Percentiles rank a stretch among this genome's conserved stretches.
Evolutionary conservation across 768 basidiomycete genomes (phyloP).

Genomic region (Boletellus ananas): DNA sequence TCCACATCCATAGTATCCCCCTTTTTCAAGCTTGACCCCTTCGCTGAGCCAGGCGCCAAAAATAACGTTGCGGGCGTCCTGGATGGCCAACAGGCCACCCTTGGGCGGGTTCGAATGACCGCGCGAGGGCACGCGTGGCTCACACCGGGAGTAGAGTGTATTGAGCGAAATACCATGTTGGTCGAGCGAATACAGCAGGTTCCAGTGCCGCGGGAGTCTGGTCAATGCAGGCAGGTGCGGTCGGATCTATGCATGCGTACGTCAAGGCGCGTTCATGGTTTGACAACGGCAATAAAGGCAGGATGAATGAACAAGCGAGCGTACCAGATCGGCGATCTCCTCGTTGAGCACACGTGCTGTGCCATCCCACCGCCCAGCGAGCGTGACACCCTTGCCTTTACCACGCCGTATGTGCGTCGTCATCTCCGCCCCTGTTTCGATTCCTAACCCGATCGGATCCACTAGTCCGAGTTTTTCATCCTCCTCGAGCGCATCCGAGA

Average conservation of each 20-base stretch:
- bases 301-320: conserved; percentile 17
- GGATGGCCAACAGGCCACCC: conserved; percentile 60
- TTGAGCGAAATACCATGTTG: conserved; percentile 92
- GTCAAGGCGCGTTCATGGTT: neutral
- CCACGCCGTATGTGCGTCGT: conserved; percentile 6
- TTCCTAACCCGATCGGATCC: conserved; percentile 40
- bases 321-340: conserved; percentile 58
- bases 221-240: conserved; percentile 68
- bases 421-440: conserved; percentile 33
- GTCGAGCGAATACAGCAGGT: conserved; percentile 83
- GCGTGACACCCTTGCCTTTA: conserved; percentile 45
- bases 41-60: conserved; percentile 89
- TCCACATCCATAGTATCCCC: conserved; percentile 82
- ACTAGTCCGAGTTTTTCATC: conserved; percentile 40
- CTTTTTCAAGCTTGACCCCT: conserved; percentile 49
- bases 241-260: conserved; percentile 51
- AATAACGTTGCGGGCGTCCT: conserved; percentile 55
- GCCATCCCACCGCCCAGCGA: conserved; percentile 52
- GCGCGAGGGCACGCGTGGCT: conserved; percentile 30
- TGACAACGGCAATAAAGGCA: neutral
- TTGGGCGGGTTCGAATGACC: conserved; percentile 27
- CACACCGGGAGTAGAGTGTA: conserved; percentile 75
- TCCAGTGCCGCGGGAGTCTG: conserved; percentile 70
- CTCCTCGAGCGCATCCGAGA: conserved; percentile 43
- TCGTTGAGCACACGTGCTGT: conserved; percentile 52